These are phyloP conservation scores for Neurospora africana DNA, from an alignment of 495 filamentous ascomycete genomes.

Conservation along the genomic window DNA sequence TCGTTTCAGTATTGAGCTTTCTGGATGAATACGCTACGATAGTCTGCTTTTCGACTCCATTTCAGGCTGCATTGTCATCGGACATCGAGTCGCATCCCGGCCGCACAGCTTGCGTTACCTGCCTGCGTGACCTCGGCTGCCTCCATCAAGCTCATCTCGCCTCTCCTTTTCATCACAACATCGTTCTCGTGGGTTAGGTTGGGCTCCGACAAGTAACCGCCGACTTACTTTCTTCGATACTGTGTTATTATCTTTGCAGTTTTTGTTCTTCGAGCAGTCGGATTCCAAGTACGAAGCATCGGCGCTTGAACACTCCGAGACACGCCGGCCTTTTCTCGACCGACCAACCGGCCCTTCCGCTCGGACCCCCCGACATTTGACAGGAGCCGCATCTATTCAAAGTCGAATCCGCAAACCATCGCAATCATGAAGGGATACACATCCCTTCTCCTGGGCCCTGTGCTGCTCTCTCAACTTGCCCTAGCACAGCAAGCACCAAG, in stretches of 20 bases:
- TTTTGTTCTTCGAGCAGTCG: not conserved
- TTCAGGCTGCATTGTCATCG: not conserved
- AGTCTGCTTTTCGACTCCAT: not conserved
- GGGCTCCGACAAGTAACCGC: not conserved
- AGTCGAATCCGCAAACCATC: not conserved
- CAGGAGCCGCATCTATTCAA: not conserved
- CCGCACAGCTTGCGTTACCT: not conserved
- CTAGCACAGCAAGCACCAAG: conserved; percentile 18
- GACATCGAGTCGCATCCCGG: not conserved
- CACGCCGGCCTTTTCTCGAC: not conserved
- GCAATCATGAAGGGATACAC: conserved; percentile 17
- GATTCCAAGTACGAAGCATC: not conserved
- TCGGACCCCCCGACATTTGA: not conserved
- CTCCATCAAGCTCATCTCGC: not conserved
- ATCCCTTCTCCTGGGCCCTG: conserved; percentile 15
- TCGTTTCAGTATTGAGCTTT: not conserved
- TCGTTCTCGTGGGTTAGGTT: not conserved
- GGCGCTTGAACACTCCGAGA: not conserved
- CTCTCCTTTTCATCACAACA: not conserved
- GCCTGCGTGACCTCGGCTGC: not conserved
- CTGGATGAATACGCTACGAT: not conserved
- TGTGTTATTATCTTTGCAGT: not conserved
- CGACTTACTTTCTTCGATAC: not conserved
- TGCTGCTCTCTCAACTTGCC: conserved; percentile 19
- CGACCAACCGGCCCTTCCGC: not conserved